These are phyloP conservation scores for Collybia mongolica DNA, from an alignment of 768 basidiomycete genomes.

Conservation along the genomic window DNA sequence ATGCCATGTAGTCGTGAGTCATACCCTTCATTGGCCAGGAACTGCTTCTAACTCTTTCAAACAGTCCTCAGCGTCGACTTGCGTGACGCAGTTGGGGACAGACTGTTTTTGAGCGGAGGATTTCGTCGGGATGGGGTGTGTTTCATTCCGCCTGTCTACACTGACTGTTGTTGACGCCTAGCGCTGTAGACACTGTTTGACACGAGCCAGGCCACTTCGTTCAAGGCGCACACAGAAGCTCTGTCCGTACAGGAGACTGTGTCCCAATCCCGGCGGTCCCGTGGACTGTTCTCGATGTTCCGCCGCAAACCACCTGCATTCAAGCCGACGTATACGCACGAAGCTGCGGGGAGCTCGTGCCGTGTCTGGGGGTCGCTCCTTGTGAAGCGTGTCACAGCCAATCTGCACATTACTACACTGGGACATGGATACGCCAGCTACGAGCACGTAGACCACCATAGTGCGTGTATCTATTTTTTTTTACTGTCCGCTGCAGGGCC, in stretches of 20 bases:
- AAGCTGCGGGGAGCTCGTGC: constrained; percentile 73
- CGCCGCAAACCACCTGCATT: constrained; percentile 43
- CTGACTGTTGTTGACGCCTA: neutral
- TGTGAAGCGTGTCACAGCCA: constrained; percentile 78
- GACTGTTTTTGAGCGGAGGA: constrained; percentile 75
- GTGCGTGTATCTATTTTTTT: constrained; percentile 43
- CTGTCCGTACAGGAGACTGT: constrained; percentile 72
- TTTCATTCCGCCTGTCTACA: constrained; percentile 6
- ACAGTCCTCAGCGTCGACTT: constrained; percentile 85
- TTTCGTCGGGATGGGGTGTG: constrained; percentile 84
- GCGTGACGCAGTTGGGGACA: constrained; percentile 91
- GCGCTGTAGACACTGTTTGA: constrained; percentile 68
- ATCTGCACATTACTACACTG: constrained; percentile 90
- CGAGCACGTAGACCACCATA: constrained; percentile 82
- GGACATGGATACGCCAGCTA: constrained; percentile 92
- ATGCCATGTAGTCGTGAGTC: constrained; percentile 91
- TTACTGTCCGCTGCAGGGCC: neutral
- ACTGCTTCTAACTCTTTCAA: neutral
- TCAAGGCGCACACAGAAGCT: constrained; percentile 63
- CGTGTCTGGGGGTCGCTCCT: constrained; percentile 79
- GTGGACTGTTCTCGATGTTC: constrained; percentile 69
- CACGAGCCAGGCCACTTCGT: constrained; percentile 71
- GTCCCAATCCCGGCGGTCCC: constrained; percentile 70
- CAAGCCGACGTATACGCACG: constrained; percentile 73
- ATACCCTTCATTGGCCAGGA: neutral